Percentiles rank a stretch among this genome's conserved stretches.
Evolutionary conservation across 2,329 filamentous ascomycete genomes (phyloP).

Genomic region (Sporothrix inflata): DNA sequence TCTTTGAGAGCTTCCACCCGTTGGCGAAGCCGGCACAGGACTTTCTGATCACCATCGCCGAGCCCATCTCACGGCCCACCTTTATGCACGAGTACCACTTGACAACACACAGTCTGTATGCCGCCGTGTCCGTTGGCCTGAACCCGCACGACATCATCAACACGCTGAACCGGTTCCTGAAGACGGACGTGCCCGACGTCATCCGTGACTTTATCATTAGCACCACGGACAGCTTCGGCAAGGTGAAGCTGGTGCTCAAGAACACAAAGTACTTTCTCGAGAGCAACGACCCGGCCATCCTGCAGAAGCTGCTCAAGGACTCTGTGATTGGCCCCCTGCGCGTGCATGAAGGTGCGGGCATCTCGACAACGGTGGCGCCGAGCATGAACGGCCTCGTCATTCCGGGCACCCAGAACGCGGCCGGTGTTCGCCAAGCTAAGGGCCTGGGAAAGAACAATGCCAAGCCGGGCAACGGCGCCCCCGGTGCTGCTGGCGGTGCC

Average conservation of each 20-base stretch:
- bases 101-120: constrained; percentile 90
- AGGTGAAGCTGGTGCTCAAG: constrained; percentile 92
- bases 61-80: constrained; percentile 85
- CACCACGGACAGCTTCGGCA: constrained; percentile 89
- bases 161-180: constrained; percentile 84
- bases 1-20: constrained; percentile 91
- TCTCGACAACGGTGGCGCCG: constrained; percentile 80
- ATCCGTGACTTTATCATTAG: constrained; percentile 77
- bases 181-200: constrained; percentile 80
- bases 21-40: constrained; percentile 86
- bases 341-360: constrained; percentile 65
- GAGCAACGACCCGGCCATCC: constrained; percentile 81
- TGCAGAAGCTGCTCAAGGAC: constrained; percentile 86
- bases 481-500: not conserved
- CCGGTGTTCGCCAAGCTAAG: constrained; percentile 76
- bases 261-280: constrained; percentile 95
- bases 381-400: constrained; percentile 89
- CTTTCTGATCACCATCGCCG: constrained; percentile 93
- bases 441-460: constrained; percentile 33
- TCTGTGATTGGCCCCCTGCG: constrained; percentile 78
- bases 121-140: constrained; percentile 92
- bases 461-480: not conserved
- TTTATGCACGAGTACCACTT: constrained; percentile 94
- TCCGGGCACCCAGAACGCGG: constrained; percentile 90
- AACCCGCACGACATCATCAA: constrained; percentile 87